phyloP scores from a whole-genome alignment of 2,329 filamentous ascomycete genomes.

The Dissoconium aciculare region DNA sequence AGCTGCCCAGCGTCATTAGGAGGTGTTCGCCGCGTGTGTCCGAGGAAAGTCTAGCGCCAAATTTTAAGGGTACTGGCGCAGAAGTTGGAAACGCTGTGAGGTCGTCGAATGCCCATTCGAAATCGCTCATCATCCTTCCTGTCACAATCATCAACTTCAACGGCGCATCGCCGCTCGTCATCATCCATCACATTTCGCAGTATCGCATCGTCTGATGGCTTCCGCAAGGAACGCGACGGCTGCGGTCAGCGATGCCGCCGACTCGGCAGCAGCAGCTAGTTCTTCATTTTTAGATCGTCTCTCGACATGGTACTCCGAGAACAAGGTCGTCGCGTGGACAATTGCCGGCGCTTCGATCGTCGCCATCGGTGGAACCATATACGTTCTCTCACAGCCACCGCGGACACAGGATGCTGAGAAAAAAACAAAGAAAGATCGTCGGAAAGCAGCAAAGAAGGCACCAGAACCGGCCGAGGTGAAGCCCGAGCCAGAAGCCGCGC shows the following conservation, averaged over 20 bases:
- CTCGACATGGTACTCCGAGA: conserved; percentile 82
- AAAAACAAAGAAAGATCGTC: conserved; percentile 76
- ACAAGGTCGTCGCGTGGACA: conserved; percentile 91
- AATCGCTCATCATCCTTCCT: too few relatives aligned
- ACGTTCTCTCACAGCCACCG: conserved; percentile 53
- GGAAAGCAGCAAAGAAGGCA: conserved; percentile 63
- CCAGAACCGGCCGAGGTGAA: conserved; percentile 13
- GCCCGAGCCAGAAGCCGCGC: conserved; percentile 10
- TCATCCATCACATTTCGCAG: too few relatives aligned
- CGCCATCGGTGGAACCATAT: conserved; percentile 79
- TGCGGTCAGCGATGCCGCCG: conserved; percentile 9
- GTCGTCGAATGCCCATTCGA: too few relatives aligned
- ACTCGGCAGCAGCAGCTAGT: conserved; percentile 32
- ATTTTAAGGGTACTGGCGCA: too few relatives aligned
- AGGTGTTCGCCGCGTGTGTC: too few relatives aligned
- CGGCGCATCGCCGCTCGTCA: too few relatives aligned
- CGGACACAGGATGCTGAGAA: conserved; percentile 40
- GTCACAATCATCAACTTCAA: too few relatives aligned
- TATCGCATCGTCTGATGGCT: too few relatives aligned
- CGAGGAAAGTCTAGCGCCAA: too few relatives aligned
- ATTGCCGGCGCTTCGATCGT: conserved; percentile 90
- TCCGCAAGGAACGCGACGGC: conserved; percentile 5
- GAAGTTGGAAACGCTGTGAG: too few relatives aligned
- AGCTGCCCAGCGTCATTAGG: too few relatives aligned
- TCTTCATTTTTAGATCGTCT: conserved; percentile 77